phyloP scores from a whole-genome alignment of 345 rosid species.

The Ailanthus altissimus region DNA sequence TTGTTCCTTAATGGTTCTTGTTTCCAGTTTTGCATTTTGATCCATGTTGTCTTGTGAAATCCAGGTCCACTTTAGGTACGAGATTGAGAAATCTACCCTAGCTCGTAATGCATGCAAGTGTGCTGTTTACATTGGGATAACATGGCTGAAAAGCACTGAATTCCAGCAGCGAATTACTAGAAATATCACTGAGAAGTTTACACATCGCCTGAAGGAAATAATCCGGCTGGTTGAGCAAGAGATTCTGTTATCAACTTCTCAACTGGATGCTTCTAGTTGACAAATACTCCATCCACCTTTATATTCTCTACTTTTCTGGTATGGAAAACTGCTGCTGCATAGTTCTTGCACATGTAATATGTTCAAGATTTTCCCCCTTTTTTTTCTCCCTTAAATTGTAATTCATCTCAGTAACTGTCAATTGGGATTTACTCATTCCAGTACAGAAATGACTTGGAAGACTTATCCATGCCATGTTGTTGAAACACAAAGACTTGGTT shows the following conservation, averaged over 20 bases:
- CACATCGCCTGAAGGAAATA: conserved; percentile 51
- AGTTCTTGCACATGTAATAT: neutral
- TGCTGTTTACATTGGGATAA: conserved; percentile 51
- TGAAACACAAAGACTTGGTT: neutral
- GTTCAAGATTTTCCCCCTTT: neutral
- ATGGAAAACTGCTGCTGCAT: neutral
- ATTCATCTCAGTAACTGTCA: neutral
- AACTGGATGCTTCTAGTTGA: conserved; percentile 19
- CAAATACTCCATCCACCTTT: neutral
- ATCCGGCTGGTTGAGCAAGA: conserved; percentile 62
- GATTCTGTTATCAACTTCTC: conserved; percentile 34
- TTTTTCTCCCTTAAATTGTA: neutral
- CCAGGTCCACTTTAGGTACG: conserved; percentile 65
- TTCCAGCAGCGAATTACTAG: conserved; percentile 69
- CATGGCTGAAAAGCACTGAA: conserved; percentile 70
- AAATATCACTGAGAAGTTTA: conserved; percentile 62
- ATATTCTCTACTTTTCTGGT: neutral
- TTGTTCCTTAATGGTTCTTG: neutral
- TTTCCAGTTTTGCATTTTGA: neutral
- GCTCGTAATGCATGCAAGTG: conserved; percentile 57
- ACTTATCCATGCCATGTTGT: neutral
- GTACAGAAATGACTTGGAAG: neutral
- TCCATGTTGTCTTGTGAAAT: neutral
- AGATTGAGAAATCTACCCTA: conserved; percentile 46
- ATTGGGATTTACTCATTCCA: neutral